Evolutionary conservation across 441 rosid genomes (phyloP), one percentile per base, ranked within the genome.

Genomic region (Pelargonium cotyledonis): DNA sequence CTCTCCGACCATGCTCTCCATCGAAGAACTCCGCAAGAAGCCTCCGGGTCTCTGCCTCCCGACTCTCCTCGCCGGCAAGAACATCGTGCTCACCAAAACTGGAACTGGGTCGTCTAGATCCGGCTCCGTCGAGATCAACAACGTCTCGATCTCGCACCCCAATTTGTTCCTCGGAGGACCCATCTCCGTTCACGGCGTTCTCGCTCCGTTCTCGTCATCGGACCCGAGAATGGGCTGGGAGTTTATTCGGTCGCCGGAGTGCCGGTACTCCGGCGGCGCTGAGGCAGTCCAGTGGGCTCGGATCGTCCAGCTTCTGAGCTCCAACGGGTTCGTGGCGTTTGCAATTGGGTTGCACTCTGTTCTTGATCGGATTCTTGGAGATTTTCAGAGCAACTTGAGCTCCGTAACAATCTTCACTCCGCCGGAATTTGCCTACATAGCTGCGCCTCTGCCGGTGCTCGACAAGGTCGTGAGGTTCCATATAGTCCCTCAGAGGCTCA

Each of bases 331-430:
- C 35, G 83, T 86, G 29, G 80, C 94, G 4, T 91, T 91, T 65
- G 88, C 94, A 18, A 79, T 87, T 10, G 92, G 89, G 40, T 68
- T 94, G 73, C 78, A 89, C 74, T 85, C 92, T 63, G 85, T 82
- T 79, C 81, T 85, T 77, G 82, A 77, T 16, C 79, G 85, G 69
- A 84, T 88, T 76, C 77, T 86, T 69, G 71, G 75, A 43, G 86
- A 84, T 47, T 38, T 14, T 8, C 18, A 79, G 75, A 75, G 5
- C 53, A 76, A 73, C 65, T 46, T 89, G 60, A 82, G 68, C 38
- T 84, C 87, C 0, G 82, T 84, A 6, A 91, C 99, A 2, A 80
- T 88, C 60, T 85, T 88, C 61, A 80, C 89, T n/a, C 91, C 98
- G 9, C 80, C 78, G 9, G 84, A 85, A 8, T 81, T 89, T 10